A percentile compares a stretch with the other conserved stretches of the same genome.
phyloP scores from a whole-genome alignment of 2,329 filamentous ascomycete genomes.

The Dothistroma pini region DNA sequence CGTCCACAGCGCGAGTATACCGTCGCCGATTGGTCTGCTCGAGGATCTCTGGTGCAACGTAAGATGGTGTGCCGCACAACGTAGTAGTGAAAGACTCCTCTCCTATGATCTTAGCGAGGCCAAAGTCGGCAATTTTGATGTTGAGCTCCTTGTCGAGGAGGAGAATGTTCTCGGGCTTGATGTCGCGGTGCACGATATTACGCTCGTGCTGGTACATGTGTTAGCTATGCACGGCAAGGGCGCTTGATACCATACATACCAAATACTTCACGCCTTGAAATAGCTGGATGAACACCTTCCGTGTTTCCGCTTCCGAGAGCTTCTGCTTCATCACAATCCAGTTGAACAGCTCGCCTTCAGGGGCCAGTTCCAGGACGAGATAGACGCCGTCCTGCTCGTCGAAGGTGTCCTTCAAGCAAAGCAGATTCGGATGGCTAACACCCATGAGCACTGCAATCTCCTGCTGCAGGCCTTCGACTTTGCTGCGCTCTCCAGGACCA shows the following conservation, averaged over 20 bases:
- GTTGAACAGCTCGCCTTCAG: slow-evolving; percentile 95
- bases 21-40: slow-evolving; percentile 75
- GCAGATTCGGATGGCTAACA: slow-evolving; percentile 89
- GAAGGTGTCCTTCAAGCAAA: slow-evolving; percentile 93
- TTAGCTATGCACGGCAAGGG: slow-evolving; percentile 11
- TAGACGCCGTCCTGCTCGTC: slow-evolving; percentile 89
- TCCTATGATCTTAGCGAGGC: slow-evolving; percentile 95
- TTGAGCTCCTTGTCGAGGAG: slow-evolving; percentile 78
- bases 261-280: slow-evolving; percentile 94
- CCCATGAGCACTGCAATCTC: slow-evolving; percentile 96
- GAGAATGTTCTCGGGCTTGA: slow-evolving; percentile 96
- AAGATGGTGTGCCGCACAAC: slow-evolving; percentile 80
- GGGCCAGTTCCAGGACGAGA: slow-evolving; percentile 81
- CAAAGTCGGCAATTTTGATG: slow-evolving; percentile 94
- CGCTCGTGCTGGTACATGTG: slow-evolving; percentile 74
- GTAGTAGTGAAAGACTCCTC: slow-evolving; percentile 98
- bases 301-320: slow-evolving; percentile 75
- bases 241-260: slow-evolving; percentile 53
- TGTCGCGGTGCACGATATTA: slow-evolving; percentile 95
- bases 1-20: slow-evolving; percentile 91
- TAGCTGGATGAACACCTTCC: slow-evolving; percentile 83
- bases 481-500: slow-evolving; percentile 77
- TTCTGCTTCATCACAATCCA: slow-evolving; percentile 89
- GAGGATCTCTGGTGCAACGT: slow-evolving; percentile 93
- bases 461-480: slow-evolving; percentile 82